Evolutionary conservation across 805 yeast genomes (phyloP), one percentile per base, ranked within the genome.

Genomic region (Cyberlindnera maclurae): DNA sequence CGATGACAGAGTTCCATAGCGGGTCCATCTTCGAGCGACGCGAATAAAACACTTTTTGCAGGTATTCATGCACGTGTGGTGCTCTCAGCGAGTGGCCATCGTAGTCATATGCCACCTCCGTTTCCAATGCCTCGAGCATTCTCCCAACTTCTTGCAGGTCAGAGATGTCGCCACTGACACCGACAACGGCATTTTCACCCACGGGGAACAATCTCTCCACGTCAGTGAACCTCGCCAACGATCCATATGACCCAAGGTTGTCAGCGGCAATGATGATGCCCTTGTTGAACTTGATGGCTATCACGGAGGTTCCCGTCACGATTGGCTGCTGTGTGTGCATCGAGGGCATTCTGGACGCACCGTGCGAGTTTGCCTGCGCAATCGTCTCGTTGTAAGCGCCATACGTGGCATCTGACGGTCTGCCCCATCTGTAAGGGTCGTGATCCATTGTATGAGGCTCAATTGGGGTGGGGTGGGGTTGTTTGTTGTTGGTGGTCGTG

Each of bases 211-310:
- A 67, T 59, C 99, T 79, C 60, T 90, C 94, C 43, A 85, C 72
- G 60, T 89, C 79, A 44, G 74, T 81, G 65, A 90, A 84, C 52
- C 96, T 75, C 45, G 94, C 78, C 47, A 93, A 69, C 2, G 97
- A 87, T 0, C 99, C 99, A 59, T 90, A 93, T 0, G 97, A 82
- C 17, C 82, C 96, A 62, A 90, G 65, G 53, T 85, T 85, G 60
- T 93, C 99, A 5, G 98, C 97, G 2, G 99, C 97, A 63, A 93
- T 71, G 29, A 93, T 76, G 33, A 93, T 80, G 29, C 99, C 99
- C 50, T 82, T 83, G 46, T 84, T 70, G 68, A 80, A 93, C 64
- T 89, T 93, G 63, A 90, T 73, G 8, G 93, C 94, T 51, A 93
- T 71, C 16, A 93, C 98, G 27, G 96, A 87, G 1, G 97, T 86